phyloP scores from a whole-genome alignment of 2,329 filamentous ascomycete genomes.

The Sporothrix sp. region DNA sequence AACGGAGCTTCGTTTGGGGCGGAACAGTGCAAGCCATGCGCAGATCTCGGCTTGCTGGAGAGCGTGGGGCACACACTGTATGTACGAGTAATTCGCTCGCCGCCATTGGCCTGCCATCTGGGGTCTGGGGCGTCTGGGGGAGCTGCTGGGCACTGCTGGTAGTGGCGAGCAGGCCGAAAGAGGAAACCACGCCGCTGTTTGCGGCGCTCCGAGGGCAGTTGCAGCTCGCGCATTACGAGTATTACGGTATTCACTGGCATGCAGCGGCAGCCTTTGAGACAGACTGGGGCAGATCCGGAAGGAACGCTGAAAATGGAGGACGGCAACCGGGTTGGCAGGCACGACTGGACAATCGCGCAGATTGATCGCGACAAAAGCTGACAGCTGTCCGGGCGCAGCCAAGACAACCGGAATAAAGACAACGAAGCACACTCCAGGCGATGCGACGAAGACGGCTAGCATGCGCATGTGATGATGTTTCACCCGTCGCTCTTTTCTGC shows the following conservation, averaged over 20 bases:
- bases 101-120: conserved; percentile 7
- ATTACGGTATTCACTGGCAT: too few relatives aligned
- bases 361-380: too few relatives aligned
- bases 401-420: neutral
- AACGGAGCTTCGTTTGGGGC: neutral
- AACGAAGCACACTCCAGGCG: neutral
- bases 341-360: too few relatives aligned
- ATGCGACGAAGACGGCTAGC: neutral
- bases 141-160: neutral
- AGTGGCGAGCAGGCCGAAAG: neutral
- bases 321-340: too few relatives aligned
- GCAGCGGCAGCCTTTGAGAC: too few relatives aligned
- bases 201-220: too few relatives aligned
- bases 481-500: too few relatives aligned
- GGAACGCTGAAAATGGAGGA: too few relatives aligned
- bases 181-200: conserved; percentile 2
- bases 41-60: neutral
- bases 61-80: conserved; percentile 2
- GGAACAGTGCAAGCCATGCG: neutral
- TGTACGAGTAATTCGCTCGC: conserved; percentile 13
- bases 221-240: too few relatives aligned
- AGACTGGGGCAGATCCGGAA: too few relatives aligned
- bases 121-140: neutral
- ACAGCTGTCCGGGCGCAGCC: neutral
- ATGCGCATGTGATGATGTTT: too few relatives aligned